phyloP scores from a whole-genome alignment of 2,329 filamentous ascomycete genomes.

The Aspergillus aculeatinus region DNA sequence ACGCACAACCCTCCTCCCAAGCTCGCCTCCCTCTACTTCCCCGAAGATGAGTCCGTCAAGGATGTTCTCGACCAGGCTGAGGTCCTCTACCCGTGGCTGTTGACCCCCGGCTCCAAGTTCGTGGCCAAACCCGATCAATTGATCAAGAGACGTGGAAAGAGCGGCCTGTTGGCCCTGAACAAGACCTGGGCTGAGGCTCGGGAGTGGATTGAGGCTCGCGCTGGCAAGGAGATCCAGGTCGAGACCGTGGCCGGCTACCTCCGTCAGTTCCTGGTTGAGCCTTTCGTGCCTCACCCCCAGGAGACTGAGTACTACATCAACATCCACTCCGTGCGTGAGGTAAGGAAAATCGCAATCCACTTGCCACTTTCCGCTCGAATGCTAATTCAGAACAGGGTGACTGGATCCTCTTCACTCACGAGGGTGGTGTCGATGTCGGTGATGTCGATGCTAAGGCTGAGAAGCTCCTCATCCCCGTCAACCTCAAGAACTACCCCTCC shows the following conservation, averaged over 20 bases:
- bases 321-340: conserved; percentile 99
- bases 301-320: conserved; percentile 99
- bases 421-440: conserved; percentile 98
- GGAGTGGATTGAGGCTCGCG: conserved; percentile 89
- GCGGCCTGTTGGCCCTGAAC: conserved; percentile 91
- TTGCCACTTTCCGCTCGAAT: conserved; percentile 27
- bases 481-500: conserved; percentile 89
- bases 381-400: conserved; percentile 66
- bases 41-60: conserved; percentile 78
- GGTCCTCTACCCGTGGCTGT: conserved; percentile 93
- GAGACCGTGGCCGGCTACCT: conserved; percentile 87
- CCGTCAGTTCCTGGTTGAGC: conserved; percentile 96
- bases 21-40: conserved; percentile 89
- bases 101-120: conserved; percentile 80
- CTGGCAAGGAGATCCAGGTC: conserved; percentile 88
- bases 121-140: conserved; percentile 99
- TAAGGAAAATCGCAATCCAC: conserved; percentile 56
- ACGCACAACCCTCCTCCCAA: conserved; percentile 92
- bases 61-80: conserved; percentile 92
- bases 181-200: conserved; percentile 94
- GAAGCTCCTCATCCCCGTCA: conserved; percentile 96
- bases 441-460: conserved; percentile 98
- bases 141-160: conserved; percentile 99
- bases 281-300: conserved; percentile 92
- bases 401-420: conserved; percentile 99